Evolutionary conservation across 2,329 filamentous ascomycete genomes (phyloP).

Genomic region (Tricladium varicosporioides): DNA sequence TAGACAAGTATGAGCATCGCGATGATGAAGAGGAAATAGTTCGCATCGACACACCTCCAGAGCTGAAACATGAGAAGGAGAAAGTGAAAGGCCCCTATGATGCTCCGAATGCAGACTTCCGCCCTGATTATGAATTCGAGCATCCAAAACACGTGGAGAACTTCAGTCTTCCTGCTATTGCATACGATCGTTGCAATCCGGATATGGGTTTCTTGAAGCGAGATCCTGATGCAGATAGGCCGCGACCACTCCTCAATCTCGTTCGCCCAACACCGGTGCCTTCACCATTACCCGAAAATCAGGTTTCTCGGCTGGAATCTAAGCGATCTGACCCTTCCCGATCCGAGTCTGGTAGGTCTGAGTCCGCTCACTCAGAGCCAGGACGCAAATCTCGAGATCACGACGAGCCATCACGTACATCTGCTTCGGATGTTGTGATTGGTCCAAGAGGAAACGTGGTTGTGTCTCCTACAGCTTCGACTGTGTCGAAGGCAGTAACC

Average conservation of each 20-base stretch:
- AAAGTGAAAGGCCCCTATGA: slow-evolving; percentile 51
- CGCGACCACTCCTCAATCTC: slow-evolving; percentile 56
- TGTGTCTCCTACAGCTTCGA: slow-evolving; percentile 42
- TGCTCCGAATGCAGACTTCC: slow-evolving; percentile 62
- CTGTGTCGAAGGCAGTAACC: slow-evolving; percentile 55
- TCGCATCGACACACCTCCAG: slow-evolving; percentile 55
- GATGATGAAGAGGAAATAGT: slow-evolving; percentile 37
- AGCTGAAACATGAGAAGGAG: slow-evolving; percentile 44
- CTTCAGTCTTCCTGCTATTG: slow-evolving; percentile 32
- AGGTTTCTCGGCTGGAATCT: slow-evolving; percentile 24
- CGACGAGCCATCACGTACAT: slow-evolving; percentile 6
- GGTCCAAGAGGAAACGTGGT: slow-evolving; percentile 43
- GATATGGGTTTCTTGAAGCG: slow-evolving; percentile 21
- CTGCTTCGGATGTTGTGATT: slow-evolving; percentile 38
- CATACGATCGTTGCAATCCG: slow-evolving; percentile 40
- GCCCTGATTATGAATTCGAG: slow-evolving; percentile 56
- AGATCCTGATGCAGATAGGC: slow-evolving; percentile 27
- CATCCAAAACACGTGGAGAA: slow-evolving; percentile 46
- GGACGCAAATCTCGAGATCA: slow-evolving; percentile 27
- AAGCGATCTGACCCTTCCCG: slow-evolving; percentile 6
- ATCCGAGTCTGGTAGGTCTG: slow-evolving; percentile 21
- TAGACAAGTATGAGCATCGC: slow-evolving; percentile 48
- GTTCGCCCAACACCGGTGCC: slow-evolving; percentile 57
- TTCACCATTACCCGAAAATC: slow-evolving; percentile 48
- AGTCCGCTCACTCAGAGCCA: slow-evolving; percentile 16